Conservation (phyloP, 495 filamentous ascomycete species). For the Podospora conica region DNA sequence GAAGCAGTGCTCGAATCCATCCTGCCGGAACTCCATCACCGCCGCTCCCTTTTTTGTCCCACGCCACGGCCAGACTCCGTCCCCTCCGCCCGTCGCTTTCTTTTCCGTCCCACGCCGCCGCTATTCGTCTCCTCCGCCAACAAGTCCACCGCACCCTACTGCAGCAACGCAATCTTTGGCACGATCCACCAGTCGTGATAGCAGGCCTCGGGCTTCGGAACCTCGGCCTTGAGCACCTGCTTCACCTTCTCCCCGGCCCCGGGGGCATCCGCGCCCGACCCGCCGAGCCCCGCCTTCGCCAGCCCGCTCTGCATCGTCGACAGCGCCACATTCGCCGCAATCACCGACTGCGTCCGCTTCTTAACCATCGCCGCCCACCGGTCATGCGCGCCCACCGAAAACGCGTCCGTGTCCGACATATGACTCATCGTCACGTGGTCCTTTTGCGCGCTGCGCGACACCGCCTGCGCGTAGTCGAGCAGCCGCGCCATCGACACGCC, state of each 20-base stretch:
- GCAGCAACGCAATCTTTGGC: slow-evolving; percentile 47
- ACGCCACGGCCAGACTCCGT: no score
- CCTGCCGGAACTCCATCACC: not conserved
- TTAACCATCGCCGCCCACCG: slow-evolving; percentile 55
- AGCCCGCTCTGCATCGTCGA: slow-evolving; percentile 48
- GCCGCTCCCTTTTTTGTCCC: no score
- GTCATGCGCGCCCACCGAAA: slow-evolving; percentile 45
- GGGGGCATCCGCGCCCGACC: slow-evolving; percentile 15
- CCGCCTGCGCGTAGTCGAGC: slow-evolving; percentile 54
- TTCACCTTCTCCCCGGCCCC: slow-evolving; percentile 12
- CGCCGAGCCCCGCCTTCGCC: slow-evolving; percentile 7
- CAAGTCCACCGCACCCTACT: slow-evolving; percentile 3
- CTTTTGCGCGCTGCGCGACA: slow-evolving; percentile 55
- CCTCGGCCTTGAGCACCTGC: slow-evolving; percentile 48
- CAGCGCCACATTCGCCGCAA: slow-evolving; percentile 59
- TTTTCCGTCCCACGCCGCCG: no score
- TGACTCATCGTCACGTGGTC: slow-evolving; percentile 57
- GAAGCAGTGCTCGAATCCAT: no score
- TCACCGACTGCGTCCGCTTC: slow-evolving; percentile 56
- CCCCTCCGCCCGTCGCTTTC: no score
- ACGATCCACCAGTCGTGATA: slow-evolving; percentile 79
- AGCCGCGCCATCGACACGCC: slow-evolving; percentile 37
- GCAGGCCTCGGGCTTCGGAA: slow-evolving; percentile 48
- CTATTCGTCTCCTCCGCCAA: no score
- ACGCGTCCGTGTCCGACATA: slow-evolving; percentile 40